Percentiles rank a stretch among this genome's conserved stretches.
phyloP scores from a whole-genome alignment of 805 yeast genomes.

The Pichia insulana region DNA sequence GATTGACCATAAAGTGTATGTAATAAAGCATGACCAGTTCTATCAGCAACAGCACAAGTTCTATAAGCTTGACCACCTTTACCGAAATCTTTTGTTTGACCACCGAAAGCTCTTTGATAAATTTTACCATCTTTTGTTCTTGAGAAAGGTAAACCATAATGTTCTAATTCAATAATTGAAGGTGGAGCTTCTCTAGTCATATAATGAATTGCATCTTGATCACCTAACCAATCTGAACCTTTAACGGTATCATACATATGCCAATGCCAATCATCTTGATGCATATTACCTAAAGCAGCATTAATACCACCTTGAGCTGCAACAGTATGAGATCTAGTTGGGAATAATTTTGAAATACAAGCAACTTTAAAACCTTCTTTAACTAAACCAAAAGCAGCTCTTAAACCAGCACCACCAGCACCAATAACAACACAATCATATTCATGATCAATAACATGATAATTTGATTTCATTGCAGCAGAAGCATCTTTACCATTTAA shows the following conservation, averaged over 20 bases:
- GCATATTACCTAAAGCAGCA: constrained; percentile 98
- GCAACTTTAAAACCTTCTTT: constrained; percentile 97
- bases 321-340: constrained; percentile 97
- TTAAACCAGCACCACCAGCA: constrained; percentile 98
- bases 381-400: constrained; percentile 97
- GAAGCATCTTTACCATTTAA: constrained; percentile 45
- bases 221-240: constrained; percentile 99
- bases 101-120: constrained; percentile 98
- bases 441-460: constrained; percentile 93
- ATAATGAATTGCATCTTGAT: constrained; percentile 97
- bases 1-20: constrained; percentile 97
- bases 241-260: constrained; percentile 99
- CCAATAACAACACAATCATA: constrained; percentile 97
- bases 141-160: constrained; percentile 97
- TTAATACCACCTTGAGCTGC: constrained; percentile 99
- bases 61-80: constrained; percentile 99
- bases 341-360: constrained; percentile 92
- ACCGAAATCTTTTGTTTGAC: constrained; percentile 91
- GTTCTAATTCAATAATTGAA: constrained; percentile 93
- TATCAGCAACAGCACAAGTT: constrained; percentile 98
- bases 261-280: constrained; percentile 98
- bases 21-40: constrained; percentile 96
- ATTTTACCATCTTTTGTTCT: constrained; percentile 95
- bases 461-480: constrained; percentile 52
- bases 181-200: constrained; percentile 98